Evolutionary conservation across 768 basidiomycete genomes (phyloP).

Genomic region (Lenzites betulinus): DNA sequence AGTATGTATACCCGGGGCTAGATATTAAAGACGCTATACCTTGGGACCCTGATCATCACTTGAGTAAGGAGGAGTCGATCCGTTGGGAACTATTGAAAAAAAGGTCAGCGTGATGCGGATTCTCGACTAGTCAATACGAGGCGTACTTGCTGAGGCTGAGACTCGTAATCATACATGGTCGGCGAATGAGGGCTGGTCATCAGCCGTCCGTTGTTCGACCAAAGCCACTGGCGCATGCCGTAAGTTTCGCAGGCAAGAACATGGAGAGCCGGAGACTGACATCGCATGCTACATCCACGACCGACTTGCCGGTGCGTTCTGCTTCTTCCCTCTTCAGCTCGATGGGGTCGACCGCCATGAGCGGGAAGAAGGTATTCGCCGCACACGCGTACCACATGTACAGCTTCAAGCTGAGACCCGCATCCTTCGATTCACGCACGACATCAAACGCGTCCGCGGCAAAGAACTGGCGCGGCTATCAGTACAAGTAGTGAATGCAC

Average conservation of each 20-base stretch:
- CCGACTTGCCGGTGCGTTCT: neutral
- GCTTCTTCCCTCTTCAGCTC: neutral
- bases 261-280: neutral
- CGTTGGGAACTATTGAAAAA: neutral
- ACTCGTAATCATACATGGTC: neutral
- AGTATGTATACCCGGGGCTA: neutral
- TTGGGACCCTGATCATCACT: too few relatives aligned
- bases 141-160: conserved; percentile 1
- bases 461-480: neutral
- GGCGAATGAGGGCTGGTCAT: neutral
- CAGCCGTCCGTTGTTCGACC: neutral
- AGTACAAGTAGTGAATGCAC: too few relatives aligned
- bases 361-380: neutral
- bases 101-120: neutral
- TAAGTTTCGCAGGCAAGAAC: too few relatives aligned
- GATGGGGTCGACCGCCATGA: neutral
- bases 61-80: neutral
- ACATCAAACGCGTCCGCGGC: neutral
- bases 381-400: neutral
- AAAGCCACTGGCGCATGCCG: neutral
- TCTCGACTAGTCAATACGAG: neutral
- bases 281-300: neutral
- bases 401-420: neutral
- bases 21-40: neutral
- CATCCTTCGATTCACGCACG: neutral